A percentile compares a stretch with the other conserved stretches of the same genome.
Evolutionary conservation across 768 basidiomycete species (phyloP).

Genomic region (Trametes elegans): DNA sequence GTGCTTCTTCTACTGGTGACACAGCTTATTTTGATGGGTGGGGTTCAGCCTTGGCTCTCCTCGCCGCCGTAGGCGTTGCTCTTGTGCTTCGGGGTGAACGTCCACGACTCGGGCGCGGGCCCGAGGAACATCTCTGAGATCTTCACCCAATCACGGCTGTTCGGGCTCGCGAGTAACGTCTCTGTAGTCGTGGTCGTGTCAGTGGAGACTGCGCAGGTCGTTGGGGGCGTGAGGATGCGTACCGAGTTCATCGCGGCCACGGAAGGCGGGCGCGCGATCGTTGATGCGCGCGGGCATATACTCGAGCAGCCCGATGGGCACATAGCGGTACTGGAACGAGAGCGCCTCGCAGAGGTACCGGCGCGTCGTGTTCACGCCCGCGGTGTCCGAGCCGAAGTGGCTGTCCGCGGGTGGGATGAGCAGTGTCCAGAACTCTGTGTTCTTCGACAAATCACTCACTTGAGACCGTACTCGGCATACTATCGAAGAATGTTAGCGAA

Average conservation of each 20-base stretch:
- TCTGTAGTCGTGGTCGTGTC: slow-evolving; percentile 41
- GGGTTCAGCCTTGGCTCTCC: slow-evolving; percentile 55
- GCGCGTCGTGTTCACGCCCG: slow-evolving; percentile 87
- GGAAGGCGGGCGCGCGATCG: slow-evolving; percentile 86
- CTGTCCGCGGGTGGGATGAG: slow-evolving; percentile 33
- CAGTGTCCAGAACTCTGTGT: not conserved
- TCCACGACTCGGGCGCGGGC: slow-evolving; percentile 77
- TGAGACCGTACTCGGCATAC: slow-evolving; percentile 87
- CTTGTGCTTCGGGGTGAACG: slow-evolving; percentile 92
- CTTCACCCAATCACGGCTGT: slow-evolving; percentile 87
- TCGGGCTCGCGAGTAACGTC: slow-evolving; percentile 76
- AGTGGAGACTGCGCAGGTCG: slow-evolving; percentile 3
- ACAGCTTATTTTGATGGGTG: not conserved
- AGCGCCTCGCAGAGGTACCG: slow-evolving; percentile 94
- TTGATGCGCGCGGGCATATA: slow-evolving; percentile 78
- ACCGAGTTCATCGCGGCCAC: slow-evolving; percentile 88
- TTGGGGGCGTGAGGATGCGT: not conserved
- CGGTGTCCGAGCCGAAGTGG: slow-evolving; percentile 84
- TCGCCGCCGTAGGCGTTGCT: slow-evolving; percentile 69
- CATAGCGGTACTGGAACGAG: slow-evolving; percentile 94
- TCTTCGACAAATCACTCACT: slow-evolving; percentile 39
- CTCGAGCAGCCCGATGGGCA: slow-evolving; percentile 92
- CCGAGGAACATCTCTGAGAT: slow-evolving; percentile 96
- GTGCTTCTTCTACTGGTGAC: not conserved
- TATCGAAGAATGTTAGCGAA: slow-evolving; percentile 30